phyloP scores from a whole-genome alignment of 208 protist species.

The Phytomonas sp. region DNA sequence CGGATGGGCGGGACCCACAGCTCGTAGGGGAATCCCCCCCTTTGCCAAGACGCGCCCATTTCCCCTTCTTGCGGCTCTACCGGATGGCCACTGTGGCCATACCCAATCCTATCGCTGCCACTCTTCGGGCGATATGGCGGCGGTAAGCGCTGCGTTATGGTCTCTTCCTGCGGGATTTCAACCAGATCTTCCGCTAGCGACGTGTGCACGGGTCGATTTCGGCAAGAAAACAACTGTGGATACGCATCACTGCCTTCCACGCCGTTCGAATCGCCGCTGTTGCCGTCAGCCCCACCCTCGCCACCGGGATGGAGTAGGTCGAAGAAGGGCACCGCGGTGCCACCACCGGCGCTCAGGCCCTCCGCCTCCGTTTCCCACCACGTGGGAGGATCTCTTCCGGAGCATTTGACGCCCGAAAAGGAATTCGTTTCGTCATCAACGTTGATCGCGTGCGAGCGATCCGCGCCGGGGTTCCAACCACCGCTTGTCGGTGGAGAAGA shows the following conservation, averaged over 20 bases:
- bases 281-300: too few relatives aligned
- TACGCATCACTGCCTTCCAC: background rate
- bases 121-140: background rate
- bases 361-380: background rate
- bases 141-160: background rate
- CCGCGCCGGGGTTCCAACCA: background rate
- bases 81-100: background rate
- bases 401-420: background rate
- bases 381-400: background rate
- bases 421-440: background rate
- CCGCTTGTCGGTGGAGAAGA: background rate
- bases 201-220: background rate
- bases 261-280: too few relatives aligned
- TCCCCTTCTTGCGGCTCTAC: background rate
- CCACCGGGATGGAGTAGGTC: background rate
- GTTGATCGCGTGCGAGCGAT: background rate
- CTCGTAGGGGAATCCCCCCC: background rate
- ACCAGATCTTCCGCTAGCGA: background rate
- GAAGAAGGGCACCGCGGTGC: background rate
- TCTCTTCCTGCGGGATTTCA: background rate
- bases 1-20: background rate
- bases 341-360: background rate
- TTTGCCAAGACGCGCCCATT: background rate
- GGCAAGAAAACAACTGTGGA: background rate
- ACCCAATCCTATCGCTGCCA: background rate